Percentiles rank a stretch among this genome's conserved stretches.
These are phyloP conservation scores for Tolypocladium inflatum DNA, from an alignment of 2,329 filamentous ascomycete species.

Conservation along the genomic window DNA sequence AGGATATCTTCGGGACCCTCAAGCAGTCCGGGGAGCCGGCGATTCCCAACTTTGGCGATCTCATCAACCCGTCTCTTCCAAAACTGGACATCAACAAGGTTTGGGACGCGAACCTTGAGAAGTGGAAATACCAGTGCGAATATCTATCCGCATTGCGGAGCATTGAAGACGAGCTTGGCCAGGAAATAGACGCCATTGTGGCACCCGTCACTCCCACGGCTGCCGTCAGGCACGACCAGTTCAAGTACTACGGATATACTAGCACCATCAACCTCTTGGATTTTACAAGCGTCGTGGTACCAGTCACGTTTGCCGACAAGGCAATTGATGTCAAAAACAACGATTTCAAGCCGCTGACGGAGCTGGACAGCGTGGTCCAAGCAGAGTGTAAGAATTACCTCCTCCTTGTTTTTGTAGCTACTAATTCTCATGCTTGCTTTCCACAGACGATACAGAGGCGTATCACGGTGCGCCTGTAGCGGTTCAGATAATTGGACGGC, in stretches of 20 bases:
- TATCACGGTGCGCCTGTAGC: conserved; percentile 15
- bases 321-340: conserved; percentile 17
- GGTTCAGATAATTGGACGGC: conserved; percentile 15
- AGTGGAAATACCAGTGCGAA: conserved; percentile 22
- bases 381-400: conserved; percentile 12
- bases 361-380: conserved; percentile 11
- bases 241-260: conserved; percentile 27
- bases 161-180: conserved; percentile 8
- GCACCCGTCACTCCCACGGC: conserved; percentile 30
- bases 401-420: not conserved
- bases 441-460: conserved; percentile 9
- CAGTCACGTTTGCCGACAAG: conserved; percentile 32
- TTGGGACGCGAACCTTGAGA: conserved; percentile 17
- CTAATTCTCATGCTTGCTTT: not conserved
- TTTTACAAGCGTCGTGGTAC: conserved; percentile 31
- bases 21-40: conserved; percentile 23
- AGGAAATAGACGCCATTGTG: conserved; percentile 27
- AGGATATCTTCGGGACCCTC: conserved; percentile 18
- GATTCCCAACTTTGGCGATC: conserved; percentile 20
- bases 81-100: conserved; percentile 16
- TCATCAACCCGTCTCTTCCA: conserved; percentile 8
- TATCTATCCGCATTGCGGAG: conserved; percentile 16
- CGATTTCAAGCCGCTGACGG: conserved; percentile 8
- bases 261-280: conserved; percentile 27
- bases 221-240: conserved; percentile 25